These are phyloP conservation scores for Lachnellula willkommii DNA, from an alignment of 2,329 filamentous ascomycete genomes.

Conservation along the genomic window DNA sequence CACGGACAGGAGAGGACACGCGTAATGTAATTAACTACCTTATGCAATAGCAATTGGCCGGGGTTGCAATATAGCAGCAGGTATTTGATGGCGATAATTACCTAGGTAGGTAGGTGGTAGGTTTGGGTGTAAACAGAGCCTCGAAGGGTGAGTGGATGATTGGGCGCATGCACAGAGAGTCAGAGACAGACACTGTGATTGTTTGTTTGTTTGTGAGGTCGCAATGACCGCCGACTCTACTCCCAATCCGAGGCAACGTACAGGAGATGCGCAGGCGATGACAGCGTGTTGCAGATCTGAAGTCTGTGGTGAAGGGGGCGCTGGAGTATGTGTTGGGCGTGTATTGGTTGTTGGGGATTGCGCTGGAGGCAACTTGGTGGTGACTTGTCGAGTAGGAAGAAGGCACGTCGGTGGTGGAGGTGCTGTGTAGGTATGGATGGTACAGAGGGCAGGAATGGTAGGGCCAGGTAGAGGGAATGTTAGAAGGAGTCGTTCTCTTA, in stretches of 20 bases:
- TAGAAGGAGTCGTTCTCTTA: neutral
- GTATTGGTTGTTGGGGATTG: conserved; percentile 22
- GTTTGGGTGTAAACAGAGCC: neutral
- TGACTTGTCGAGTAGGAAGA: conserved; percentile 21
- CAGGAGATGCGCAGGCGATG: conserved; percentile 6
- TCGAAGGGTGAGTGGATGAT: neutral
- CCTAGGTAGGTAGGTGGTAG: conserved; percentile 1
- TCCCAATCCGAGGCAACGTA: conserved; percentile 19
- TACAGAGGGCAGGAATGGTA: neutral
- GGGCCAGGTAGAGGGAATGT: neutral
- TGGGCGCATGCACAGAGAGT: neutral
- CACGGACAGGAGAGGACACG: neutral
- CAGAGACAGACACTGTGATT: neutral
- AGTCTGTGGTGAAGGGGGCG: neutral
- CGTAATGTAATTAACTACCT: neutral
- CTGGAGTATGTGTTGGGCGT: conserved; percentile 22
- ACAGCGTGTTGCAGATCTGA: neutral
- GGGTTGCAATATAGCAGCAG: neutral
- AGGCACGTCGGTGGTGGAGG: conserved; percentile 18
- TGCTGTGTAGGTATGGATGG: neutral
- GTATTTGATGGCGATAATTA: neutral
- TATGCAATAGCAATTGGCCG: conserved; percentile 7
- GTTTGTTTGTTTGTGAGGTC: neutral
- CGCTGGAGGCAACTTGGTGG: conserved; percentile 3
- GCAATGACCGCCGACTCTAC: neutral